Evolutionary conservation across 2,329 filamentous ascomycete species (phyloP), one percentile per base, ranked within the genome.

Genomic region (Diplodia seriata): DNA sequence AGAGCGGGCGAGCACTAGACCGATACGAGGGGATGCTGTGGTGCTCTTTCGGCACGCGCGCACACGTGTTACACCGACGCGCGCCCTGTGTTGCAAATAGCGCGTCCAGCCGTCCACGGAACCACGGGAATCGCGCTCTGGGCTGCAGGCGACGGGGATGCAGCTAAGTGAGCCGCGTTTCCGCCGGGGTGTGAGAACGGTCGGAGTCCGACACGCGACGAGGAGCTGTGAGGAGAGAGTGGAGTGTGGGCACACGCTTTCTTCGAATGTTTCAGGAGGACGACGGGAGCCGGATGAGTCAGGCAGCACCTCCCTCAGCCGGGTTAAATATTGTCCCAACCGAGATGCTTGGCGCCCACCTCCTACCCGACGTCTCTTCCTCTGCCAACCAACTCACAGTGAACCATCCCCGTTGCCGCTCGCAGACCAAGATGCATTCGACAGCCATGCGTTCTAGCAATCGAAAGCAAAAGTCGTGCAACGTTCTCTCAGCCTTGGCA

Each of bases 41-140:
- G 7, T 20, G 20, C 18, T 23, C 14, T n/a, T 20, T 12, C 54
- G 18, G 31, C 54, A 29, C 54, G 54, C n/a, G 33, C 33, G 43
- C 20, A n/a, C 54, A 56, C 54, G 54, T 56, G 54, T 38, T 33
- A 56, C 54, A 36, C 54, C 11, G 20, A n/a, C 54, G 54, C 9
- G 31, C 9, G 55, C 36, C n/a, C 43, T 47, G 18, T 47, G 43
- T 38, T 47, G 43, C 43, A 47, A 7, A 56, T n/a, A 18, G 33
- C 54, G 33, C 54, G 18, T 38, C 8, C n/a, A 36, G 54, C n/a
- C 23, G n/a, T 14, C 29, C 23, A 38, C 43, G 20, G 38, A 9
- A 20, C 40, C 26, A 12, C 40, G 40, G 56, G n/a, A 18, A 14
- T n/a, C 26, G 6, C 5, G 15, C 11, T 4, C 26, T n/a, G 15